phyloP scores from a whole-genome alignment of 306 rosid species.

The Fragaria ananassa region DNA sequence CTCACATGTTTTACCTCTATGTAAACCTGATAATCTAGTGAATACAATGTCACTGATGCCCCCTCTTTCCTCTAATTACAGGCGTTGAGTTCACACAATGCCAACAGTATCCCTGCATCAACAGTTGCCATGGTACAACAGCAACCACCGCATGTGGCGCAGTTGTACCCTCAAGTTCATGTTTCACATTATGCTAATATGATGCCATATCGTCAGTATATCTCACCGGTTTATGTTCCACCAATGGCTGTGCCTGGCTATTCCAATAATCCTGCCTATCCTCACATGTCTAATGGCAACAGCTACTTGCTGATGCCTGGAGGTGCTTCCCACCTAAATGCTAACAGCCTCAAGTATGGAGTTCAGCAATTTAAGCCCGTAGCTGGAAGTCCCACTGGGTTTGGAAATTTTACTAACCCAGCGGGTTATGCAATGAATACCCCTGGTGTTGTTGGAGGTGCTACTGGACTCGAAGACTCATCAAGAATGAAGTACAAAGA shows the following conservation, averaged over 20 bases:
- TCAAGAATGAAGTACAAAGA: slow-evolving; percentile 92
- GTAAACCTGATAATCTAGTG: not conserved
- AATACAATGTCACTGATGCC: slow-evolving; percentile 4
- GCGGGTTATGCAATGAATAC: slow-evolving; percentile 77
- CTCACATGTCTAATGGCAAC: slow-evolving; percentile 85
- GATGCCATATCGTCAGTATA: slow-evolving; percentile 87
- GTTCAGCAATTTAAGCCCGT: slow-evolving; percentile 91
- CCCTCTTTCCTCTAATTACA: slow-evolving; percentile 26
- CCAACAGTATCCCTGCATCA: slow-evolving; percentile 58
- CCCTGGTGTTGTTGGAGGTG: slow-evolving; percentile 87
- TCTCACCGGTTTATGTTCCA: slow-evolving; percentile 93
- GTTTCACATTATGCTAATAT: slow-evolving; percentile 81
- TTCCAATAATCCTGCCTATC: slow-evolving; percentile 78
- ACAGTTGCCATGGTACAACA: slow-evolving; percentile 80
- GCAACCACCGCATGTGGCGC: slow-evolving; percentile 71
- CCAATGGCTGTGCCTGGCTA: slow-evolving; percentile 96
- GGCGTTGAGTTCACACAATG: slow-evolving; percentile 58
- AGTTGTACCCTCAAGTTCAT: slow-evolving; percentile 97
- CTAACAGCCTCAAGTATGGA: slow-evolving; percentile 83
- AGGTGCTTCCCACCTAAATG: slow-evolving; percentile 82
- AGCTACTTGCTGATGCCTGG: slow-evolving; percentile 93
- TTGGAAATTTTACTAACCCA: slow-evolving; percentile 74
- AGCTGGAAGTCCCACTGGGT: slow-evolving; percentile 79
- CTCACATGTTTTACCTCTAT: not conserved
- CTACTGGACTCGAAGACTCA: slow-evolving; percentile 77